A percentile compares a stretch with the other conserved stretches of the same genome.
phyloP scores from a whole-genome alignment of 148 eudicot genomes.

The Fallopia convolvulus region DNA sequence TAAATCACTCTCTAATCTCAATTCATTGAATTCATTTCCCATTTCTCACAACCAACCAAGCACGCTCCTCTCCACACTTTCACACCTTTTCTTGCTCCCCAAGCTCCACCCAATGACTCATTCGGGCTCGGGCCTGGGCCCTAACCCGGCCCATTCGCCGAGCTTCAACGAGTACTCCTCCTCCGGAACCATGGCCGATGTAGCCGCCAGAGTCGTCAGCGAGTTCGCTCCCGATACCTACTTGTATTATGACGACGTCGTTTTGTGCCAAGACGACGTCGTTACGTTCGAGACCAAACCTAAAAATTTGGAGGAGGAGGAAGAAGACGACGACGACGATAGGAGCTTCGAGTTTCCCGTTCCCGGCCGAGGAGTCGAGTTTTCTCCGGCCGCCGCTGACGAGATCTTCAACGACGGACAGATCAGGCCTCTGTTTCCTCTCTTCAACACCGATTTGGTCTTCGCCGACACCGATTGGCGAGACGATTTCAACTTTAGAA shows the following conservation, averaged over 20 bases:
- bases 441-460: conserved; percentile 43
- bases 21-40: neutral
- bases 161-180: conserved; percentile 37
- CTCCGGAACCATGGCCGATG: conserved; percentile 29
- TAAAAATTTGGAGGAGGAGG: conserved; percentile 8
- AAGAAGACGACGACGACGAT: conserved; percentile 18
- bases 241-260: conserved; percentile 14
- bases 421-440: conserved; percentile 47
- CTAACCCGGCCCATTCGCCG: conserved; percentile 19
- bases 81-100: neutral
- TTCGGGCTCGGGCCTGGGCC: conserved; percentile 11
- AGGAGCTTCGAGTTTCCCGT: conserved; percentile 37
- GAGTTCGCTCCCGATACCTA: conserved; percentile 23
- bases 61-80: neutral
- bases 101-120: conserved; percentile 13
- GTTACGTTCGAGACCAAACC: conserved; percentile 13
- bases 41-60: neutral
- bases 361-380: neutral
- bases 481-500: neutral
- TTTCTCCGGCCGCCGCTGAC: conserved; percentile 27
- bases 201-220: conserved; percentile 38
- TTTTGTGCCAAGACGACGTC: conserved; percentile 10
- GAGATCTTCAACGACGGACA: conserved; percentile 37
- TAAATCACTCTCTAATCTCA: neutral
- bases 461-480: conserved; percentile 13